Evolutionary conservation across 257 asterid genomes (phyloP).

Genomic region (Knoxia roxburghii): DNA sequence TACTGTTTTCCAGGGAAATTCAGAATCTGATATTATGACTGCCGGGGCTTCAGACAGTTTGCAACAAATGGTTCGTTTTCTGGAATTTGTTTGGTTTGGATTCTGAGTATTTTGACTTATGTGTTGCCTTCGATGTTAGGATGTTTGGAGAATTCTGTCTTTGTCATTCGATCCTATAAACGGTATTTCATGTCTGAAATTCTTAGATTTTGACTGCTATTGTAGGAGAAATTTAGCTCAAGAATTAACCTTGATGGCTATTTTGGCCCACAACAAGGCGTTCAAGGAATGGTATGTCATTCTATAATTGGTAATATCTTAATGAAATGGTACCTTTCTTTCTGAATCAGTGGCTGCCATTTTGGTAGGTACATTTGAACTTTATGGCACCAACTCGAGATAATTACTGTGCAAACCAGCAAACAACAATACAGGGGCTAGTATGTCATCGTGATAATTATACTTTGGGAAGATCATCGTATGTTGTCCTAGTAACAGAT

Average conservation of each 20-base stretch:
- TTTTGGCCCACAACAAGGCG: conserved; percentile 67
- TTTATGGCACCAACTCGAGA: conserved; percentile 89
- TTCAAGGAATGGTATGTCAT: conserved; percentile 74
- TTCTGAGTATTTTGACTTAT: conserved; percentile 9
- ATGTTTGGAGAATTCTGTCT: neutral
- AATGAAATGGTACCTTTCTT: conserved; percentile 1
- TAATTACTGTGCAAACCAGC: conserved; percentile 72
- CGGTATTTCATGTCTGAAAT: neutral
- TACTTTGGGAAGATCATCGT: conserved; percentile 5
- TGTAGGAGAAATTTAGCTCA: conserved; percentile 70
- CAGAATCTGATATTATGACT: conserved; percentile 61
- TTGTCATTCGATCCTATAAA: no score
- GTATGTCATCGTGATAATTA: conserved; percentile 36
- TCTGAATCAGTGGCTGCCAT: conserved; percentile 18
- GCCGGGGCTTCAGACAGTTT: conserved; percentile 66
- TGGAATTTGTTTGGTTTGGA: conserved; percentile 12
- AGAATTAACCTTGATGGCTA: conserved; percentile 76
- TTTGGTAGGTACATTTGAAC: conserved; percentile 67
- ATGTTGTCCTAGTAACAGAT: neutral
- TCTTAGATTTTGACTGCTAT: neutral
- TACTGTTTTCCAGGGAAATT: conserved; percentile 51
- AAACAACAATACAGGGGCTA: conserved; percentile 72
- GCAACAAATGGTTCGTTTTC: conserved; percentile 74
- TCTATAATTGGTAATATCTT: conserved; percentile 12
- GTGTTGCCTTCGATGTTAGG: neutral